Conservation (phyloP, 2,329 filamentous ascomycete species). For the Scopulariopsis brevicaulis region DNA sequence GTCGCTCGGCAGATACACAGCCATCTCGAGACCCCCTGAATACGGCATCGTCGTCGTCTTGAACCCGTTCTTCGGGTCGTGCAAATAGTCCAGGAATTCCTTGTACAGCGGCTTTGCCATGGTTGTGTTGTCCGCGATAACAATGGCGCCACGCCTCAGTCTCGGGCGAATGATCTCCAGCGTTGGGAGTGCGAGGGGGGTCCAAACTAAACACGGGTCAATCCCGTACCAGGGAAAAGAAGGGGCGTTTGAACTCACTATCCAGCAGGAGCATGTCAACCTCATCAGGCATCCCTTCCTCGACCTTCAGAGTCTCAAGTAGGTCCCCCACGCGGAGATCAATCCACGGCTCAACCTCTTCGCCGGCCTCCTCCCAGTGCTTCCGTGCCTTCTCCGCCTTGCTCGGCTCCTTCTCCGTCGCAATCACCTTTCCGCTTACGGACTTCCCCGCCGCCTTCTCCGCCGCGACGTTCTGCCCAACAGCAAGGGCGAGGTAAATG, state of each 20-base stretch:
- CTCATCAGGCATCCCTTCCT: constrained; percentile 23
- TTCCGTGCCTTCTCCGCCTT: constrained; percentile 40
- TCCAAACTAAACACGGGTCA: constrained; percentile 2
- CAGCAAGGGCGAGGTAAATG: constrained; percentile 49
- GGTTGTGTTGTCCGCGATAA: constrained; percentile 37
- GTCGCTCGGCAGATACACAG: constrained; percentile 9
- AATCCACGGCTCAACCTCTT: constrained; percentile 34
- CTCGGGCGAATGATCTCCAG: constrained; percentile 31
- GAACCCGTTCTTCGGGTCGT: constrained; percentile 33
- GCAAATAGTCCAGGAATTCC: constrained; percentile 34
- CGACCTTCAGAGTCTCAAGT: constrained; percentile 34
- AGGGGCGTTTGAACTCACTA: constrained; percentile 30
- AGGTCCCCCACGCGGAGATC: constrained; percentile 47
- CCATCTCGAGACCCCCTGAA: constrained; percentile 17
- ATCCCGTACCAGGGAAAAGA: not conserved
- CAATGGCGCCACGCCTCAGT: constrained; percentile 31
- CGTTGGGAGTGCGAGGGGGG: constrained; percentile 34
- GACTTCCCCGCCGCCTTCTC: constrained; percentile 17
- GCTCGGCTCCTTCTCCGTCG: constrained; percentile 44
- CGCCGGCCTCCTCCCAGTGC: constrained; percentile 40
- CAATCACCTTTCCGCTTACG: constrained; percentile 30
- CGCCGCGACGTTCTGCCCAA: constrained; percentile 29
- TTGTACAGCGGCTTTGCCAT: constrained; percentile 23
- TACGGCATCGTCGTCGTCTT: constrained; percentile 22
- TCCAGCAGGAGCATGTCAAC: constrained; percentile 50